Evolutionary conservation across 805 yeast genomes (phyloP).

Genomic region (Zygosaccharomyces gambellarensis): DNA sequence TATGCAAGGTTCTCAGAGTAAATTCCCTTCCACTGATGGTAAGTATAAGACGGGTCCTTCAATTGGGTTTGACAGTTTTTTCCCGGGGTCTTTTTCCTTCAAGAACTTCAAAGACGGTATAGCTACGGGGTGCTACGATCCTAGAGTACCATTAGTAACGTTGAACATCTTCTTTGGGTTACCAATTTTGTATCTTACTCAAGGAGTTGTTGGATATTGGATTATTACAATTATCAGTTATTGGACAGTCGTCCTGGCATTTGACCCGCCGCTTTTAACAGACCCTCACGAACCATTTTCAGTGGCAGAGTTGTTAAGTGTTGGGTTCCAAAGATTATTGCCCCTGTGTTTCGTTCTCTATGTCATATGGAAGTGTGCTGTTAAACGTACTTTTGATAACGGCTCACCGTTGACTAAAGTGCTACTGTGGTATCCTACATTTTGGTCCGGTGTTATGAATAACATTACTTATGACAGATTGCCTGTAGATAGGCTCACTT

Average conservation of each 20-base stretch:
- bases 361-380: constrained; percentile 60
- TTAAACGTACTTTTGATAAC: constrained; percentile 45
- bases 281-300: constrained; percentile 48
- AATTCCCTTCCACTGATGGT: constrained; percentile 48
- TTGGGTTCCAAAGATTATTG: constrained; percentile 67
- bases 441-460: constrained; percentile 81
- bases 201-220: constrained; percentile 55
- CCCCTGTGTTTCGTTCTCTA: constrained; percentile 70
- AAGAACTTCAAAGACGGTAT: constrained; percentile 38
- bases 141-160: constrained; percentile 51
- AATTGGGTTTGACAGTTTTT: constrained; percentile 61
- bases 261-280: constrained; percentile 72
- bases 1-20: constrained; percentile 48
- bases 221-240: constrained; percentile 58
- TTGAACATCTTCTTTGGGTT: constrained; percentile 59
- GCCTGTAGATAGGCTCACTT: constrained; percentile 80
- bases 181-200: constrained; percentile 51
- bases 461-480: constrained; percentile 83
- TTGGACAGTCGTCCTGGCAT: constrained; percentile 72
- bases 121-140: constrained; percentile 59
- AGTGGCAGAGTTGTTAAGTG: constrained; percentile 58
- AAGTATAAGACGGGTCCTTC: constrained; percentile 45
- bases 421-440: constrained; percentile 64
- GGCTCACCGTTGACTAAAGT: constrained; percentile 40
- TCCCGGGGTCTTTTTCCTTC: constrained; percentile 69